These are phyloP conservation scores for Wallacemonas sp. DNA, from an alignment of 208 protist genomes.

Conservation along the genomic window DNA sequence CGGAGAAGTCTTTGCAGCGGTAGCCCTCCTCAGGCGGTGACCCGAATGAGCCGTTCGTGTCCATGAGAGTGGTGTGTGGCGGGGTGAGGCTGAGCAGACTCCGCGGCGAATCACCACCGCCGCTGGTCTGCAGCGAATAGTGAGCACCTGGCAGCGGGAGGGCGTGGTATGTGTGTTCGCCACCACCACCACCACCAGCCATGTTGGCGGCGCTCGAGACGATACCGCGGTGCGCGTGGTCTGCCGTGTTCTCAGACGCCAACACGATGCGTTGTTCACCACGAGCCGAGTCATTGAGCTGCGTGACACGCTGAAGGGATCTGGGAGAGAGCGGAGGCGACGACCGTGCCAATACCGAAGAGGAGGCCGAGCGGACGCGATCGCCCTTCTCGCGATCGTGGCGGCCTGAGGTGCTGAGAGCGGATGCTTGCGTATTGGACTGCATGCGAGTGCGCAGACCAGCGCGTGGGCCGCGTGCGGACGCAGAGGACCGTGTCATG, in stretches of 20 bases:
- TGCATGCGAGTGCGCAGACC: slow-evolving; percentile 8
- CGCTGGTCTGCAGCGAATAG: neutral
- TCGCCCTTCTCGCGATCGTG: neutral
- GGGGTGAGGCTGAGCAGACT: too few relatives aligned
- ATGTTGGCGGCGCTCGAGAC: too few relatives aligned
- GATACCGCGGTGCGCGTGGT: too few relatives aligned
- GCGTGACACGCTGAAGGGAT: neutral
- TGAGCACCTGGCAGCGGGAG: neutral
- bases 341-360: neutral
- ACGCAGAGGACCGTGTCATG: neutral
- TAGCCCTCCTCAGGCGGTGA: neutral
- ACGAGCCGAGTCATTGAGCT: too few relatives aligned
- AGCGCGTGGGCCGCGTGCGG: neutral
- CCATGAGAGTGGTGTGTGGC: neutral
- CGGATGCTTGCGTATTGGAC: neutral
- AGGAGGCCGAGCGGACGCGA: neutral
- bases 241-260: too few relatives aligned
- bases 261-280: too few relatives aligned
- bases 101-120: too few relatives aligned
- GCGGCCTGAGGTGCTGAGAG: neutral
- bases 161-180: slow-evolving; percentile 2
- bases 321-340: neutral
- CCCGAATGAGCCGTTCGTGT: neutral
- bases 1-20: too few relatives aligned
- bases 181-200: too few relatives aligned